phyloP scores from a whole-genome alignment of 129 eudicot species.

The Artemisia tridentata region DNA sequence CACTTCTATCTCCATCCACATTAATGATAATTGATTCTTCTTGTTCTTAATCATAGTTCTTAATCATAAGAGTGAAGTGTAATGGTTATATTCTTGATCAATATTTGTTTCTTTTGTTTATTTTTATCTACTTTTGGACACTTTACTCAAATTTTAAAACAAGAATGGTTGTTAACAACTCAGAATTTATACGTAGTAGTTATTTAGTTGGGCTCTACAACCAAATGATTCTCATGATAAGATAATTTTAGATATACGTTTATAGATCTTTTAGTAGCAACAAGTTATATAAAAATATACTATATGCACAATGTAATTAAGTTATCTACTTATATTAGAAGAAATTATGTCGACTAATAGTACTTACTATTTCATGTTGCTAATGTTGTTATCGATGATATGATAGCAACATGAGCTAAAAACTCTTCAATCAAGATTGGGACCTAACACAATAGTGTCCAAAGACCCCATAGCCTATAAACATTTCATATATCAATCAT shows the following conservation, averaged over 20 bases:
- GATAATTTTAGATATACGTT: background rate
- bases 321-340: background rate
- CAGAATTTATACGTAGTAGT: constrained; percentile 10
- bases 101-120: background rate
- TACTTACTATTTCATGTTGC: too few relatives aligned
- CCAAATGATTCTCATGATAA: constrained; percentile 26
- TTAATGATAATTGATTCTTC: constrained; percentile 39
- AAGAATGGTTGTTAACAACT: constrained; percentile 22
- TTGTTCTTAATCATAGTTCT: constrained; percentile 3
- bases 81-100: constrained; percentile 9
- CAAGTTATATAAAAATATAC: background rate
- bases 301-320: background rate
- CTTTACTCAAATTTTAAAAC: constrained; percentile 13
- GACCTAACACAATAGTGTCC: too few relatives aligned
- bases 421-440: too few relatives aligned
- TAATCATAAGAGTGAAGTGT: background rate
- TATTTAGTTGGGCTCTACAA: constrained; percentile 13
- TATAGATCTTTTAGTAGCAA: background rate
- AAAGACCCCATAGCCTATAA: too few relatives aligned
- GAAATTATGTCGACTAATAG: background rate
- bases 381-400: too few relatives aligned
- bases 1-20: constrained; percentile 29
- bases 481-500: too few relatives aligned
- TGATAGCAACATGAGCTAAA: too few relatives aligned
- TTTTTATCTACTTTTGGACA: constrained; percentile 1